Base-by-base conservation (phyloP, 768 basidiomycete species). In the Amanita rubescens region DNA sequence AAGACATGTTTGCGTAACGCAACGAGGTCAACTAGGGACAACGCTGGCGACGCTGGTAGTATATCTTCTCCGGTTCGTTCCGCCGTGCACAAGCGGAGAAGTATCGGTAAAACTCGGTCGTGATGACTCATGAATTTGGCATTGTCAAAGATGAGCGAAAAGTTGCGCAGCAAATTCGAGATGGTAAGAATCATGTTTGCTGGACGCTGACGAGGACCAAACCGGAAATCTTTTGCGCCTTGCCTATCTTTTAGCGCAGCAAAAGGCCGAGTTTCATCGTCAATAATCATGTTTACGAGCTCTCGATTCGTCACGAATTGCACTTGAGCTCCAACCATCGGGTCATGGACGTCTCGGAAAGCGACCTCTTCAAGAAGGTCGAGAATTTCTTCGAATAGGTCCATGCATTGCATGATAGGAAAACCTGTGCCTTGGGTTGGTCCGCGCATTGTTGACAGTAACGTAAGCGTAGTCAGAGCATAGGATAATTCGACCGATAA, bases 361-460 rank as follows among this genome's bases (percentile, higher is more conserved):
- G 87, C 87, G 44, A 78, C 68, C 53, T 95, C 92, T 64, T 93
- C 87, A 42, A 95, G 67, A 43, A 99, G 73, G 58, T 96, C 94
- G 45, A 97, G 70, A 24, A 91, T 67, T 61, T 97, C 94, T 50
- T 91, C 86, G 55, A 94, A 74, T 34, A 98, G 75, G 57, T 95
- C 94, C 4, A 74, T 72, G 58, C 90, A 88, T 55, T 87, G 82
- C 14, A 70, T 67, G 20, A 96, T 80, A 1, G 86, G 85, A 65
- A 94, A 91, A 10, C 87, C 90, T 14, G 76, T 75, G 12, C 75
- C 76, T 20, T 76, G 72, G n/a, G 76, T 74, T 53, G 78, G 79
- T 9, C 81, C 84, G 25, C 80, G 80, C 81, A 90, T 84, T 2
- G 85, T 83, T 11, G 88, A 87, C 53, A 96, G 71, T 63, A 95